These are phyloP conservation scores for Calonectria honghensis DNA, from an alignment of 2,329 filamentous ascomycete species.

Conservation along the genomic window DNA sequence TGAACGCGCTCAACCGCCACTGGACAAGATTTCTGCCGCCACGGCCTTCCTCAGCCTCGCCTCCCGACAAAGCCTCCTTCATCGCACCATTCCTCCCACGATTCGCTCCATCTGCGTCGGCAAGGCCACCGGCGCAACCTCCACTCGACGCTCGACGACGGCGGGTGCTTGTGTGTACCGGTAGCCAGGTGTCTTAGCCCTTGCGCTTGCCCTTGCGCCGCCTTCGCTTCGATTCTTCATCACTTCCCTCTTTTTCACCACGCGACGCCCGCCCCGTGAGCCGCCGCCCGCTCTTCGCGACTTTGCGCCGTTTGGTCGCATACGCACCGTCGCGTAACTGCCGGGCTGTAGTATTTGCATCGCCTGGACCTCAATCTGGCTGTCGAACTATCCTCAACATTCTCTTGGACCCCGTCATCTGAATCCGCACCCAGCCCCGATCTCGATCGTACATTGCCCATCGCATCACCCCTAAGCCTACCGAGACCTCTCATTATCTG, in stretches of 20 bases:
- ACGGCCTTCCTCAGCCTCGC: constrained; percentile 51
- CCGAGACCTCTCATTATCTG: constrained; percentile 16
- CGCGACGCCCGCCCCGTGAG: constrained; percentile 36
- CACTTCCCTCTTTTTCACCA: constrained; percentile 18
- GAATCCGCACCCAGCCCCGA: background rate
- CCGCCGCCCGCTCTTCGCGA: constrained; percentile 28
- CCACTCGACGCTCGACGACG: constrained; percentile 43
- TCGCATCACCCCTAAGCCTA: constrained; percentile 32
- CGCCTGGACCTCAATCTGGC: background rate
- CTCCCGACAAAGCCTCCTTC: constrained; percentile 46
- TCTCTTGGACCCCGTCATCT: background rate
- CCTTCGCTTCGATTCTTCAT: constrained; percentile 31
- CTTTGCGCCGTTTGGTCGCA: background rate
- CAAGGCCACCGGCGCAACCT: constrained; percentile 47
- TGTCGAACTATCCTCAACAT: background rate
- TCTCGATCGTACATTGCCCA: background rate
- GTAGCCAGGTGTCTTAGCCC: constrained; percentile 31
- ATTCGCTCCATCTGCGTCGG: constrained; percentile 41
- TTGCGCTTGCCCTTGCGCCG: constrained; percentile 35
- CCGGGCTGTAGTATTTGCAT: background rate
- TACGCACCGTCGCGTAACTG: constrained; percentile 3
- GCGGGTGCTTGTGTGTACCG: constrained; percentile 43
- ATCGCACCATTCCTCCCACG: constrained; percentile 38
- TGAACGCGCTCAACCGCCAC: constrained; percentile 43
- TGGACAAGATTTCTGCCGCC: constrained; percentile 44